These are phyloP conservation scores for Apiospora hydei DNA, from an alignment of 2,329 filamentous ascomycete genomes.

Conservation along the genomic window DNA sequence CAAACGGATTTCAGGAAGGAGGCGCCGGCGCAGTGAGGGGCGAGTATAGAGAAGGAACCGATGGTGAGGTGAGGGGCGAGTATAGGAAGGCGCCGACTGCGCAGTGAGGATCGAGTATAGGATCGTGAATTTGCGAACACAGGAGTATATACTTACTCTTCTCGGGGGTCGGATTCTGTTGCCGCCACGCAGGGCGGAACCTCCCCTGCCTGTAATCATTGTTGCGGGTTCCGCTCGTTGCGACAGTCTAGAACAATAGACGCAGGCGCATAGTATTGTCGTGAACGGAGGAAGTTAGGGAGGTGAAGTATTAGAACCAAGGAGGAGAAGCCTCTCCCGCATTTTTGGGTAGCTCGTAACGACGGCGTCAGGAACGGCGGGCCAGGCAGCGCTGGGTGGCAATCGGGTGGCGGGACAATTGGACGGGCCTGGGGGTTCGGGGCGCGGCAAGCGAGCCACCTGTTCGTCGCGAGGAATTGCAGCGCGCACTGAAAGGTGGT, in stretches of 20 bases:
- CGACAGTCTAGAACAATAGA: constrained; percentile 4
- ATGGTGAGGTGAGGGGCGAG: background rate
- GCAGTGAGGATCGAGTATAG: background rate
- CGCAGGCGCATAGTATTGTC: constrained; percentile 1
- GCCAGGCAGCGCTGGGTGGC: background rate
- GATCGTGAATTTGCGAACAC: background rate
- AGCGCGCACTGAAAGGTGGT: background rate
- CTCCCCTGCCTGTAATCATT: constrained; percentile 45
- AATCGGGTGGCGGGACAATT: background rate
- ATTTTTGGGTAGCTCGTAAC: background rate
- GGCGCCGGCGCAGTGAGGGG: background rate
- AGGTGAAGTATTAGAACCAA: background rate
- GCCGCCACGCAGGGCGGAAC: constrained; percentile 38
- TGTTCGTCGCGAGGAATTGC: background rate
- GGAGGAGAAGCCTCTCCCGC: constrained; percentile 18
- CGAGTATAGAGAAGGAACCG: background rate
- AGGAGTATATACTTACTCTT: constrained; percentile 35
- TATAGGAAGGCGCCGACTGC: background rate
- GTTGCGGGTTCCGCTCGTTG: background rate
- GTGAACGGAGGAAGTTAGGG: background rate
- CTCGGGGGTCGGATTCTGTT: constrained; percentile 42
- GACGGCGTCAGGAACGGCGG: background rate
- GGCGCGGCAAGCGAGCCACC: background rate
- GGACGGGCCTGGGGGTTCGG: background rate
- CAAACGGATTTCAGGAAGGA: background rate